Evolutionary conservation across 2,329 filamentous ascomycete species (phyloP).

Genomic region (Xylariaceae sp.): DNA sequence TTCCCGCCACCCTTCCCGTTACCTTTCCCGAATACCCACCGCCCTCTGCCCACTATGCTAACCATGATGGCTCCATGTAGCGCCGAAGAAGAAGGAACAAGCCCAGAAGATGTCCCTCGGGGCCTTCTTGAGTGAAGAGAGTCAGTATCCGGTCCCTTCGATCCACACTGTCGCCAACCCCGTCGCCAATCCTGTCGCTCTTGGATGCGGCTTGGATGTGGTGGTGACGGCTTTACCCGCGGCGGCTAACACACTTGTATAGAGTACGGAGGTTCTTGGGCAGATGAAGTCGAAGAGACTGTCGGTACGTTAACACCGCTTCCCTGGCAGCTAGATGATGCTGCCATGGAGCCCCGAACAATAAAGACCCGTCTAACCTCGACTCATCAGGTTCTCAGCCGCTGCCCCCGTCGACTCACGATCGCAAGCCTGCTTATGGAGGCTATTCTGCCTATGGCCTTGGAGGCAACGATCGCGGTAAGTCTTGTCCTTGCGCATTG

Average conservation of each 20-base stretch:
- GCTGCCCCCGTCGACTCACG: constrained; percentile 40
- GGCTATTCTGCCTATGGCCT: constrained; percentile 19
- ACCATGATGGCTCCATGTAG: constrained; percentile 49
- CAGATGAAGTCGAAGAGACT: constrained; percentile 95
- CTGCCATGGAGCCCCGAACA: constrained; percentile 1
- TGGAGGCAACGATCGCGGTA: constrained; percentile 33
- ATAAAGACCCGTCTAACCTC: constrained; percentile 12
- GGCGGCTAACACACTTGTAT: constrained; percentile 25
- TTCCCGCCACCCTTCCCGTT: constrained; percentile 3
- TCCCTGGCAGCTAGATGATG: constrained; percentile 5
- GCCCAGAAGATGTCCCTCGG: constrained; percentile 95
- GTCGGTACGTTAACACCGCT: constrained; percentile 53
- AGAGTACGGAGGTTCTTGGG: constrained; percentile 77
- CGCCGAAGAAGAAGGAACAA: constrained; percentile 84
- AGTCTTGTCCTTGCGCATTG: constrained; percentile 1
- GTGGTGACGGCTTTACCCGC: constrained; percentile 3
- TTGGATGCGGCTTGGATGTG: constrained; percentile 11
- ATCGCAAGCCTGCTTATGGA: constrained; percentile 27
- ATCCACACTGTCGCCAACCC: constrained; percentile 16
- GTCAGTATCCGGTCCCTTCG: constrained; percentile 52
- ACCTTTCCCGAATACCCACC: background rate
- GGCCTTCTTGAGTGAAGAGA: constrained; percentile 88
- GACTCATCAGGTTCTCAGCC: constrained; percentile 49
- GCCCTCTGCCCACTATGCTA: constrained; percentile 33
- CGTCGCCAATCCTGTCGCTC: background rate